Evolutionary conservation across 352 stramenopile species (phyloP), one percentile per base, ranked within the genome.

Genomic region (Phytophthora pistaciae): DNA sequence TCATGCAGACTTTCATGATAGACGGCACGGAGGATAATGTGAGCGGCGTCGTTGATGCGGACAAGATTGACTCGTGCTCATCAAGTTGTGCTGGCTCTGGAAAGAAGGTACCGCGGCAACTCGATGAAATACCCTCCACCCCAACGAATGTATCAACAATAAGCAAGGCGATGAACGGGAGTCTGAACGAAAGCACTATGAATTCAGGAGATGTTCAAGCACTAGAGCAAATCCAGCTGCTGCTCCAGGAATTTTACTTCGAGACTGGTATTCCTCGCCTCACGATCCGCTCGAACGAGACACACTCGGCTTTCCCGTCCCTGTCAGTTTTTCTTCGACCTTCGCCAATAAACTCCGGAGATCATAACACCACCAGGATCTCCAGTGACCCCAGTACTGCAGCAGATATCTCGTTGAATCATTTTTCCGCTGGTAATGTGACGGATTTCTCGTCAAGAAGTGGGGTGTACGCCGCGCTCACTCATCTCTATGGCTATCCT

Each of bases 161-260:
- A 25, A 18, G 13, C n/a, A 54, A 54, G 46, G 36, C 0, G 2
- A 48, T 29, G 16, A 55, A 65, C 6, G 48, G 23, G 9, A 49
- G 27, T 53, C 42, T 60, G 13, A 53, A 29, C 13, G 63, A 48
- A 25, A 62, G 13, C 3, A n/a, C 55, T 21, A 58, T 72, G 48
- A 72, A 23, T 27, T 13, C 48, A 5, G 23, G 70, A 13, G 77
- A 83, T 13, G 56, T 75, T n/a, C 49, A 72, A 58, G 67, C 74
- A 1, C 61, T 81, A 3, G 67, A 78, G 33, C 66, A 80, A 60
- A 68, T 86, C 42, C 63, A 79, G 42, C 20, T 65, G 8, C 72
- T 74, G 20, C 64, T 87, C 1, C 61, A 70, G 31, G 82, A 90
- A 46, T 92, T 82, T 67, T 72, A 88, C 54, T 90, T 91, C 50